Evolutionary conservation across 1,284 basidiomycete species (phyloP), one percentile per base, ranked within the genome.

Genomic region (Ustilago xerochloae): DNA sequence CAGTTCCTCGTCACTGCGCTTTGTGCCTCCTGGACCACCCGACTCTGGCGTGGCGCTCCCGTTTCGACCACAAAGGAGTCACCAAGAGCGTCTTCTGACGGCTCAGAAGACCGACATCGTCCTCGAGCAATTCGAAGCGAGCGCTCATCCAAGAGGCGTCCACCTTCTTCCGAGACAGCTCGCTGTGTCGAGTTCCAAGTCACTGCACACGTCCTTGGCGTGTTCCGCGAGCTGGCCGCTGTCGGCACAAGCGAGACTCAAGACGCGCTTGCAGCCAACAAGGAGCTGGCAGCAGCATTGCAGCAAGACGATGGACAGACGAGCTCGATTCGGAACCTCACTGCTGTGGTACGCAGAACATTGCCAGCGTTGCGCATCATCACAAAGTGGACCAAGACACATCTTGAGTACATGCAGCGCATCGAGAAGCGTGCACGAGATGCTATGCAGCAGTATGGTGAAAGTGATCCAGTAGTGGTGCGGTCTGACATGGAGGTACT

Each of bases 281-380:
- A 89, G 60, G 86, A 87, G 50, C 51, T 58, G 18, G 58, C 32
- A 24, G 50, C 50, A 33, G 52, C 53, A 16, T 13, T 55, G 8
- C 35, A 33, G 18, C 28, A 35, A 35, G 45, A 35, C 6, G 43
- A 50, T 22, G 53, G 43, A 18, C 33, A 29, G 36, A 18, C 52
- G n/a, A 20, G 47, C 50, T 46, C 64, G 0, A 91, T 92, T 6
- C 90, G 91, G 78, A 88, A 89, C 35, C 95, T 98, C 79, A 92
- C 91, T 1, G 93, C 93, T 1, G 89, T 90, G 8, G 91, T 97
- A 63, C 88, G 95, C 29, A 88, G 96, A 30, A 91, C 91, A 10
- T 87, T 99, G 3, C 94, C 95, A 2, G 90, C 93, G 6, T 86
- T 98, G 49, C 90, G 96, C 15, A 91, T 98, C 54, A 89, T 91